These are phyloP conservation scores for Xerocomellus dryophilus DNA, from an alignment of 768 basidiomycete genomes.

Conservation along the genomic window DNA sequence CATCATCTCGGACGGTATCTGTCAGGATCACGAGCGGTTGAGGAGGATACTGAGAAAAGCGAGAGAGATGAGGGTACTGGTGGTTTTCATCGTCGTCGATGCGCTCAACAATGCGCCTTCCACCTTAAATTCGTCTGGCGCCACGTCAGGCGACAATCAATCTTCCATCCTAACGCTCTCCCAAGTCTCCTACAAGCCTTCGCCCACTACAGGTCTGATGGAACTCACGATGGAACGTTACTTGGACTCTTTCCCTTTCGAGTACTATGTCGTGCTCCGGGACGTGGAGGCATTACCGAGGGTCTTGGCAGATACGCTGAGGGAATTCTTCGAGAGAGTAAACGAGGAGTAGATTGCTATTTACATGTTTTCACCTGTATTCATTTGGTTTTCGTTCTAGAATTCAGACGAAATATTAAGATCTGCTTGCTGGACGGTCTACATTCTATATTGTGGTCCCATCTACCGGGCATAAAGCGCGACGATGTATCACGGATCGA, in stretches of 20 bases:
- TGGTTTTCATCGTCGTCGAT: conserved; percentile 95
- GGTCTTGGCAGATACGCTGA: conserved; percentile 80
- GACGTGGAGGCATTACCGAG: conserved; percentile 90
- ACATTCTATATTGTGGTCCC: background rate
- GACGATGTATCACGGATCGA: conserved; percentile 28
- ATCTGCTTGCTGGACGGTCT: background rate
- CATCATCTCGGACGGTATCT: conserved; percentile 99
- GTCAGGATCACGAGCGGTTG: conserved; percentile 89
- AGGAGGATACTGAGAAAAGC: conserved; percentile 79
- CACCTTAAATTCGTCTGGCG: conserved; percentile 5
- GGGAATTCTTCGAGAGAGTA: conserved; percentile 88
- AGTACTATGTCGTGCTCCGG: conserved; percentile 92
- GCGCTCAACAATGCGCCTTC: conserved; percentile 60
- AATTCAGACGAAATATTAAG: conserved; percentile 1
- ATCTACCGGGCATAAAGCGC: background rate
- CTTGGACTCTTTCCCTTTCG: conserved; percentile 95
- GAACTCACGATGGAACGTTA: conserved; percentile 87
- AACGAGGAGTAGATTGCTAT: conserved; percentile 50
- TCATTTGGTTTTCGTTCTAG: background rate
- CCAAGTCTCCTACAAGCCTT: conserved; percentile 75
- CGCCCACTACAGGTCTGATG: conserved; percentile 55
- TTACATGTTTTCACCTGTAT: background rate
- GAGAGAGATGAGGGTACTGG: conserved; percentile 86
- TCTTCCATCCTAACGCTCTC: conserved; percentile 93
- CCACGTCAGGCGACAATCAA: conserved; percentile 32